phyloP scores from a whole-genome alignment of 345 rosid genomes.

The Cardamine occulta region DNA sequence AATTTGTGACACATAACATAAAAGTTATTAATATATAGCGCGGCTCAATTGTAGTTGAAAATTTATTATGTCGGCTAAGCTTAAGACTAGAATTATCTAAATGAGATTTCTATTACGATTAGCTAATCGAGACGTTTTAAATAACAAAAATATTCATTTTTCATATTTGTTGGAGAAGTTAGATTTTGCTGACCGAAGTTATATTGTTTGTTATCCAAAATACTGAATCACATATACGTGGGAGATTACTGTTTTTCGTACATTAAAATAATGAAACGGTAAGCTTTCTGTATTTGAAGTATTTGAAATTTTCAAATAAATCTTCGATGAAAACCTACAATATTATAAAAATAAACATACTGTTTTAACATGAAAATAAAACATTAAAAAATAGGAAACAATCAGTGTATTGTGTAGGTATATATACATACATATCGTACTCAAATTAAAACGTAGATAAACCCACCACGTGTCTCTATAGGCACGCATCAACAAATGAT shows the following conservation, averaged over 20 bases:
- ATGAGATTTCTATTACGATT: background rate
- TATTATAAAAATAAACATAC: background rate
- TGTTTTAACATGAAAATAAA: background rate
- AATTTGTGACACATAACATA: background rate
- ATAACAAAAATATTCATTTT: background rate
- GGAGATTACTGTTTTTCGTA: background rate
- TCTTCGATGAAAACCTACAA: background rate
- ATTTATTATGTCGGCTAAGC: background rate
- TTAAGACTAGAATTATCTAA: background rate
- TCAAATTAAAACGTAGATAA: background rate
- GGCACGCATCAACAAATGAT: constrained; percentile 5
- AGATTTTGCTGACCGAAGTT: background rate
- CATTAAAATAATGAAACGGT: background rate
- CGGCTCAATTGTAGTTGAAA: background rate
- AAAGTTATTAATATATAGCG: background rate
- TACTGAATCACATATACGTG: background rate
- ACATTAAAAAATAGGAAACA: background rate
- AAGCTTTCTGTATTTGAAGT: background rate
- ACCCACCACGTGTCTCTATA: background rate
- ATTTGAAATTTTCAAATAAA: background rate
- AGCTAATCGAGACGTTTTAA: background rate
- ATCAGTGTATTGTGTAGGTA: background rate
- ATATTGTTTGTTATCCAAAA: background rate
- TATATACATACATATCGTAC: background rate
- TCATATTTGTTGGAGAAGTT: background rate